Conservation (phyloP, 1,139 yeast genomes). For the Magnusiomyces tetraspermus region DNA sequence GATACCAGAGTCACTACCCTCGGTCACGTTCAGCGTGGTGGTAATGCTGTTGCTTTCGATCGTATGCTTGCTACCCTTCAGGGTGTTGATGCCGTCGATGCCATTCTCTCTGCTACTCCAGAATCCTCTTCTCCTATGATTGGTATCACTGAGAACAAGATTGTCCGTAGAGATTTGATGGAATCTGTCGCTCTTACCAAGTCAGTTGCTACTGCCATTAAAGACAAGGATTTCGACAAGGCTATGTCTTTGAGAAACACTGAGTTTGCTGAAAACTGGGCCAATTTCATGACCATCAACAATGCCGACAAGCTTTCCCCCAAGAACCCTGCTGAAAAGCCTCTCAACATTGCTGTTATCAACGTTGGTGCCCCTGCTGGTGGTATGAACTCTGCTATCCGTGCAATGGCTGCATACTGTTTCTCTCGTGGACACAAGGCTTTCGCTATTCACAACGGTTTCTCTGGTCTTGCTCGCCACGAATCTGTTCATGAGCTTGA, state of each 20-base stretch:
- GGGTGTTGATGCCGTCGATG: constrained; percentile 95
- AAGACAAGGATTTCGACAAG: constrained; percentile 63
- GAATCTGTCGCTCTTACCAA: constrained; percentile 85
- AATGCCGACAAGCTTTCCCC: constrained; percentile 58
- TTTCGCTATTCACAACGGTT: constrained; percentile 83
- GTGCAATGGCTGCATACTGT: constrained; percentile 87
- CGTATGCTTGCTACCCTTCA: constrained; percentile 85
- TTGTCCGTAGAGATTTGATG: constrained; percentile 71
- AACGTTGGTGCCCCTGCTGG: constrained; percentile 98
- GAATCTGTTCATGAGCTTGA: constrained; percentile 63
- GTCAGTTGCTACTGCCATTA: constrained; percentile 79
- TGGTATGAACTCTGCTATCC: constrained; percentile 86
- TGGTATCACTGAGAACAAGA: constrained; percentile 78
- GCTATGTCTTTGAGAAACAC: constrained; percentile 85
- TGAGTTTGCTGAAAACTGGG: constrained; percentile 71
- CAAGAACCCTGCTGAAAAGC: constrained; percentile 33
- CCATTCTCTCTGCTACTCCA: constrained; percentile 80
- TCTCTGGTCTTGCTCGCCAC: constrained; percentile 77
- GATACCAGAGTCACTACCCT: constrained; percentile 92
- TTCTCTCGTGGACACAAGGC: constrained; percentile 84
- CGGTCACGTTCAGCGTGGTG: constrained; percentile 98
- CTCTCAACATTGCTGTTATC: constrained; percentile 64
- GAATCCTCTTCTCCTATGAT: constrained; percentile 94
- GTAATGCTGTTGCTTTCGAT: constrained; percentile 91
- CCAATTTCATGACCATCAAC: constrained; percentile 60